These are phyloP conservation scores for Geotrichum australiense DNA, from an alignment of 1,139 yeast species.

Conservation along the genomic window DNA sequence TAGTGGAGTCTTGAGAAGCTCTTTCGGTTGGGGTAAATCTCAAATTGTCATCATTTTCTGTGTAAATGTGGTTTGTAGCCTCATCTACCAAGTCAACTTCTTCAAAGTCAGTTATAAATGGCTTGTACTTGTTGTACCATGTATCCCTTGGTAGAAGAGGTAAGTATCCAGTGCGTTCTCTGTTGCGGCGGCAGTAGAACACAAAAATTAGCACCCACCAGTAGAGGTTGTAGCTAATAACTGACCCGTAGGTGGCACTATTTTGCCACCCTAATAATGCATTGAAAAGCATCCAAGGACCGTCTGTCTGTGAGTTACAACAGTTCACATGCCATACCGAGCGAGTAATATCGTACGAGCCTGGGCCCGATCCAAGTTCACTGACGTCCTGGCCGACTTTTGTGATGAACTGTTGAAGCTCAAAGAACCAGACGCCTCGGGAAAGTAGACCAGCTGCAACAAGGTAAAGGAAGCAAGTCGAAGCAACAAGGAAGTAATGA, in stretches of 20 bases:
- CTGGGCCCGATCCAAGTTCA: conserved; percentile 86
- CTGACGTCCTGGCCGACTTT: conserved; percentile 84
- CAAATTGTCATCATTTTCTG: no score
- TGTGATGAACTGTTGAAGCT: conserved; percentile 54
- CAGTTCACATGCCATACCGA: conserved; percentile 93
- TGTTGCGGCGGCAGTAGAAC: conserved; percentile 12
- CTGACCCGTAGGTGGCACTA: conserved; percentile 84
- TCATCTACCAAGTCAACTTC: no score
- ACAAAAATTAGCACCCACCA: conserved; percentile 56
- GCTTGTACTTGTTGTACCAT: no score
- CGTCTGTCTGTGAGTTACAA: conserved; percentile 81
- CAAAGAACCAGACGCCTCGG: conserved; percentile 83
- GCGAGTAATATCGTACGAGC: conserved; percentile 69
- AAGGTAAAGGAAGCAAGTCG: conserved; percentile 76
- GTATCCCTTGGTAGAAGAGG: no score
- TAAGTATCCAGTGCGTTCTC: no score
- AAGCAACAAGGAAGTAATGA: conserved; percentile 70
- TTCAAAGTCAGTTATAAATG: no score
- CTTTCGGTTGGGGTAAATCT: no score
- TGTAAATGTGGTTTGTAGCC: no score
- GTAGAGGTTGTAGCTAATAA: conserved; percentile 73
- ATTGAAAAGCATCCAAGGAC: conserved; percentile 92
- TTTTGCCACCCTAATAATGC: conserved; percentile 88
- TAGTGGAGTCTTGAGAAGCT: no score
- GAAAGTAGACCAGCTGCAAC: conserved; percentile 86